Percentiles rank a stretch among this genome's conserved stretches.
Evolutionary conservation across 768 basidiomycete species (phyloP).

Genomic region (Psilocybe azurescens): DNA sequence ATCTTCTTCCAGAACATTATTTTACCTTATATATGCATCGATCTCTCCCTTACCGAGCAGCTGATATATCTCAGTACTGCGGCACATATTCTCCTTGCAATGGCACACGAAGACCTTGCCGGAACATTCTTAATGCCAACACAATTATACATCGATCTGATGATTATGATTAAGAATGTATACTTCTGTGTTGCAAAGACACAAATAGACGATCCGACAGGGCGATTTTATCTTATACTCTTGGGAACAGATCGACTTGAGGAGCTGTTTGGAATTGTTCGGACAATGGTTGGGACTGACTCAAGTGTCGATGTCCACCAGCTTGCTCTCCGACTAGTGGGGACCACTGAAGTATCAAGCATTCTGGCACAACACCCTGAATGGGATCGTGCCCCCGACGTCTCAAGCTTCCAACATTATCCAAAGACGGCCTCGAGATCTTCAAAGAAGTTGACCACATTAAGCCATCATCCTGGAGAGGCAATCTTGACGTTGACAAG

Average conservation of each 20-base stretch:
- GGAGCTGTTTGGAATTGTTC: slow-evolving; percentile 36
- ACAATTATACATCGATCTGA: slow-evolving; percentile 33
- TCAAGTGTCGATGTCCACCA: slow-evolving; percentile 31
- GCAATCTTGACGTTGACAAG: slow-evolving; percentile 26
- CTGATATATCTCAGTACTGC: slow-evolving; percentile 30
- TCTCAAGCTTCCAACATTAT: slow-evolving; percentile 31
- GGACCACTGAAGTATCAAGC: slow-evolving; percentile 34
- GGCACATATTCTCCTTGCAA: slow-evolving; percentile 28
- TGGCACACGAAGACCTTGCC: slow-evolving; percentile 15
- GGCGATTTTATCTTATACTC: slow-evolving; percentile 37
- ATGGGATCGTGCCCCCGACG: slow-evolving; percentile 42
- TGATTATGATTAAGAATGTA: slow-evolving; percentile 32
- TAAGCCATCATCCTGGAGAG: slow-evolving; percentile 35
- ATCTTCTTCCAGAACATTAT: slow-evolving; percentile 26
- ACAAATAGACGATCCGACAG: slow-evolving; percentile 36
- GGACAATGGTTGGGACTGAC: slow-evolving; percentile 41
- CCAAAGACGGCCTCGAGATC: too few relatives aligned
- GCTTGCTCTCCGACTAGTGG: slow-evolving; percentile 31
- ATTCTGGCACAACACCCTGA: slow-evolving; percentile 43
- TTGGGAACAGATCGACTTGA: slow-evolving; percentile 45
- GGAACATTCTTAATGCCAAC: slow-evolving; percentile 30
- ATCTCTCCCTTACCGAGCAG: slow-evolving; percentile 32
- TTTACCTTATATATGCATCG: slow-evolving; percentile 31
- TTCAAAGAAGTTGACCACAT: slow-evolving; percentile 31
- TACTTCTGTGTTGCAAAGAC: slow-evolving; percentile 35